Evolutionary conservation across 2,329 filamentous ascomycete genomes (phyloP).

Genomic region (Thermothelomyces thermophilus): DNA sequence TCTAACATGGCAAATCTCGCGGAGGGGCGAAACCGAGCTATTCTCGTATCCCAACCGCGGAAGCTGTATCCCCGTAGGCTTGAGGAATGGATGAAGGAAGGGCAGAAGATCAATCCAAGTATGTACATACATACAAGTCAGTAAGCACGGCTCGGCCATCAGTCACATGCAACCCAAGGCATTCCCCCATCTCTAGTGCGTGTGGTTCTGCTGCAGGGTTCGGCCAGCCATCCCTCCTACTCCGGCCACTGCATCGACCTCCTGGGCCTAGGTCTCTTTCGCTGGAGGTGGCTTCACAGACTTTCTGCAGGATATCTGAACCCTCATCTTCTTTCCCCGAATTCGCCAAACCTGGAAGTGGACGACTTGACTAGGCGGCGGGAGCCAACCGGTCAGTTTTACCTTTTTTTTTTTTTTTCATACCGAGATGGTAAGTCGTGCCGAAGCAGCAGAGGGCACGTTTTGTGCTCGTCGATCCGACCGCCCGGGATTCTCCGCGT

Average conservation of each 20-base stretch:
- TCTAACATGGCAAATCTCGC: background rate
- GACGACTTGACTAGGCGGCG: too few relatives aligned
- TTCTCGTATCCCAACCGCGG: slow-evolving; percentile 9
- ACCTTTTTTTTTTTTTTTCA: too few relatives aligned
- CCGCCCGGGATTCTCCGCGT: background rate
- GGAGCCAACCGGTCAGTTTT: too few relatives aligned
- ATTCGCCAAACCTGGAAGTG: too few relatives aligned
- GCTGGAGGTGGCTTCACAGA: too few relatives aligned
- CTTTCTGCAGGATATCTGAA: too few relatives aligned
- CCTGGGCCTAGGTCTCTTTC: too few relatives aligned
- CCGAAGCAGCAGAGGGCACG: background rate
- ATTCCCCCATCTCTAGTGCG: background rate
- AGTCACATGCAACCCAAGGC: background rate
- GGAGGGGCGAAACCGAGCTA: background rate
- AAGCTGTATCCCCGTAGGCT: slow-evolving; percentile 5
- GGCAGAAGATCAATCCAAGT: background rate
- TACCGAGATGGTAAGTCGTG: background rate
- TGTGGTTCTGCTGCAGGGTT: slow-evolving; percentile 1
- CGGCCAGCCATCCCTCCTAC: background rate
- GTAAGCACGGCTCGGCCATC: slow-evolving; percentile 16
- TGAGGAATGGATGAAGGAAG: background rate
- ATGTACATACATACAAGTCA: background rate
- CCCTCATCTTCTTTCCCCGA: too few relatives aligned
- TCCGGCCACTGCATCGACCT: background rate
- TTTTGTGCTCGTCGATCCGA: slow-evolving; percentile 1